Evolutionary conservation across 192 early-diverging fungal genomes (phyloP).

Genomic region (Rhizoclosmatium sp.): DNA sequence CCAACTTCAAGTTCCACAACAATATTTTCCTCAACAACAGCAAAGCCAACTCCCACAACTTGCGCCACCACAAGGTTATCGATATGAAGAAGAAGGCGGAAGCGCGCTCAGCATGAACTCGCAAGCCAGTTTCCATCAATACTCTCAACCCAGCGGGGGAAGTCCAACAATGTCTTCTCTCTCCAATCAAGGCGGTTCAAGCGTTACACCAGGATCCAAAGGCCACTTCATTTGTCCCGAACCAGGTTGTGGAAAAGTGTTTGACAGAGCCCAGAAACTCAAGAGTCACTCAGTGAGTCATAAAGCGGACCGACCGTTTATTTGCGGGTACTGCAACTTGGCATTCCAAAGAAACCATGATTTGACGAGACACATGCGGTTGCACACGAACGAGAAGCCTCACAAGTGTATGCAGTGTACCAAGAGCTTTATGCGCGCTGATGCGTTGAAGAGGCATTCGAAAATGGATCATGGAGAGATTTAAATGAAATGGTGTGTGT

Average conservation of each 20-base stretch:
- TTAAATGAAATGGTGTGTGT: neutral
- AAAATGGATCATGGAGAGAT: slow-evolving; percentile 37
- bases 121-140: neutral
- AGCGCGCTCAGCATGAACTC: slow-evolving; percentile 21
- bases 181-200: neutral
- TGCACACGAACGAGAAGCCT: slow-evolving; percentile 45
- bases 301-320: slow-evolving; percentile 34
- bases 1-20: neutral
- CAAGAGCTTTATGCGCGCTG: slow-evolving; percentile 36
- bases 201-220: slow-evolving; percentile 5
- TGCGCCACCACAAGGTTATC: neutral
- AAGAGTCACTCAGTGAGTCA: slow-evolving; percentile 32
- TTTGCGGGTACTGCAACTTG: slow-evolving; percentile 34
- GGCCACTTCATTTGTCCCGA: slow-evolving; percentile 18
- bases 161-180: slow-evolving; percentile 20
- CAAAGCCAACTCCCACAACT: neutral
- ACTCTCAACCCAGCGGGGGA: slow-evolving; percentile 7
- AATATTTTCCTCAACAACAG: neutral
- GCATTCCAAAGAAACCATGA: slow-evolving; percentile 42
- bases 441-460: slow-evolving; percentile 29
- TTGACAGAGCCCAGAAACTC: slow-evolving; percentile 37
- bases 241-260: slow-evolving; percentile 25
- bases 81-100: slow-evolving; percentile 11
- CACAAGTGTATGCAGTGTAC: slow-evolving; percentile 37
- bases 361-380: slow-evolving; percentile 39